These are phyloP conservation scores for Bauhinia variegata DNA, from an alignment of 306 rosid species.

Conservation along the genomic window DNA sequence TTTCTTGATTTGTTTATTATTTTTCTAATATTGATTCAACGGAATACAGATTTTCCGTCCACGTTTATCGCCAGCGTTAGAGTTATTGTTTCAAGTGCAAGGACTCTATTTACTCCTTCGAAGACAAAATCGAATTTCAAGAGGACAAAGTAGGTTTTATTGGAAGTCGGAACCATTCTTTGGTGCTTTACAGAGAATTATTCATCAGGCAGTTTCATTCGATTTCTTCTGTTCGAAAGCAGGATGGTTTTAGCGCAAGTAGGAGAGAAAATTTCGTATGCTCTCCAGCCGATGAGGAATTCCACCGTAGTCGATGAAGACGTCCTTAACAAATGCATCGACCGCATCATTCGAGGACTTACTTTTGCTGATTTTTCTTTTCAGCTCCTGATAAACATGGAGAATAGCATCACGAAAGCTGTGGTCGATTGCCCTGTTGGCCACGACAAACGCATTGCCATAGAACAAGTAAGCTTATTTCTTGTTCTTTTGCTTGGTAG, in stretches of 20 bases:
- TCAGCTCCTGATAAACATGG: constrained; percentile 90
- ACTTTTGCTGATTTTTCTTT: constrained; percentile 89
- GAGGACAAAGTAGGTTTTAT: too few species aligned
- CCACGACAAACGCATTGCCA: constrained; percentile 84
- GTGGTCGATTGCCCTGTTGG: constrained; percentile 89
- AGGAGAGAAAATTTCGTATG: constrained; percentile 90
- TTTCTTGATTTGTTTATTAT: too few species aligned
- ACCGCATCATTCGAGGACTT: constrained; percentile 90
- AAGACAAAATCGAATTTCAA: too few species aligned
- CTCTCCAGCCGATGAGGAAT: constrained; percentile 96
- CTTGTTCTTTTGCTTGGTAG: not conserved
- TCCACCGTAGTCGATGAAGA: constrained; percentile 89
- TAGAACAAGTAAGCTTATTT: constrained; percentile 61
- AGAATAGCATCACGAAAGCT: constrained; percentile 78
- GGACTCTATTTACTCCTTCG: too few species aligned
- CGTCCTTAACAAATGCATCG: constrained; percentile 77
- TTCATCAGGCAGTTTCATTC: not conserved
- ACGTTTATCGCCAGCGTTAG: too few species aligned
- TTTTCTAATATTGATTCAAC: too few species aligned
- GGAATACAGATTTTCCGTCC: too few species aligned
- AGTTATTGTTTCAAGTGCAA: too few species aligned
- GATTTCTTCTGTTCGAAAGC: not conserved
- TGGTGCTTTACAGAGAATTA: too few species aligned
- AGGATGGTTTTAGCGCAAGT: constrained; percentile 86
- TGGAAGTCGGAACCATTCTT: too few species aligned